Evolutionary conservation across 2,329 filamentous ascomycete species (phyloP), one percentile per base, ranked within the genome.

Genomic region (Bipolaris oryzae): DNA sequence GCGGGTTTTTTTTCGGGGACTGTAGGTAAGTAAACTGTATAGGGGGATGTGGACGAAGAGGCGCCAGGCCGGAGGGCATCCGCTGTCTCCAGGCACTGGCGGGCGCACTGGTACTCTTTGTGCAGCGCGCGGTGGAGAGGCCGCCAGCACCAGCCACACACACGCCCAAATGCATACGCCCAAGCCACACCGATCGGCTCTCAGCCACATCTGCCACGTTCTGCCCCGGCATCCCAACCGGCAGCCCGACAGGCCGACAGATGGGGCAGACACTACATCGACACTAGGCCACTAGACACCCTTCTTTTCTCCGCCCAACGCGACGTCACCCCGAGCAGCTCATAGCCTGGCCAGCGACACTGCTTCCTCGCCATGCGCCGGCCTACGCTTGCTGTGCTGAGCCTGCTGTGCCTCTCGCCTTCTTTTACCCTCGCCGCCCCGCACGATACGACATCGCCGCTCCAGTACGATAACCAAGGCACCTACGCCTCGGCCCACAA

Each of bases 371-470:
- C 61, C 52, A 75, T 75, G 73, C 71, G 70, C 64, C 64, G 55
- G 58, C 55, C 61, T 18, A 54, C 70, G 33, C 58, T 66, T 58
- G 48, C 70, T 42, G 57, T 66, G 16, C 59, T 74, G 57, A 61
- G 62, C 62, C 61, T 74, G 60, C 65, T 76, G 62, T 66, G 75
- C 42, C 60, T 74, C 51, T 60, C 53, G 45, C 66, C 72, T 28
- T 66, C 67, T 42, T 65, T 70, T 35, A 52, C 63, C 18, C 39
- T 61, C 33, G 68, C 74, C 63, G 73, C 70, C 69, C 74, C 74
- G 62, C 72, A 72, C 54, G 62, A 67, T 10, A 37, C 63, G 9
- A 42, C 39, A 23, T 46, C 55, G 51, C 64, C 45, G 42, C 39
- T 52, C 50, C 56, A 62, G 16, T 62, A 60, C 46, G 44, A 62